Evolutionary conservation across 164 flowering plant genomes (phyloP).

Genomic region (Houttuynia cordata): DNA sequence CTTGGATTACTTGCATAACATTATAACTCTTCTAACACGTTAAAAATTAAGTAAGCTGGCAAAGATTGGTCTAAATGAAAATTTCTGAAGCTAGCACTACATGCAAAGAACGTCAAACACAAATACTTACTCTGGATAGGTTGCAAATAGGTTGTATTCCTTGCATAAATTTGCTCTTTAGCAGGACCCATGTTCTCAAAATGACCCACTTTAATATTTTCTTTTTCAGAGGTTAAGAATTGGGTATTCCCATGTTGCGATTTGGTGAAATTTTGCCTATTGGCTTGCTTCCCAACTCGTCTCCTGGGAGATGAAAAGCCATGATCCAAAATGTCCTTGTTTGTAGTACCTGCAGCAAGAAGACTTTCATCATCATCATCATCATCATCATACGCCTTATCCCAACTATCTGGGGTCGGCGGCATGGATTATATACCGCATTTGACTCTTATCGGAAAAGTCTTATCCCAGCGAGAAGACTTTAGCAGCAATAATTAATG

Average conservation of each 20-base stretch:
- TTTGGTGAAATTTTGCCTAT: slow-evolving; percentile 37
- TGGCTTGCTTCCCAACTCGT: slow-evolving; percentile 36
- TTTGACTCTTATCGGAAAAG: too few species aligned
- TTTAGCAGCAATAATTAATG: not conserved
- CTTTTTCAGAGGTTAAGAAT: slow-evolving; percentile 26
- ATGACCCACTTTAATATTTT: slow-evolving; percentile 19
- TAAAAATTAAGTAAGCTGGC: not conserved
- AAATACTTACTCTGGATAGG: slow-evolving; percentile 26
- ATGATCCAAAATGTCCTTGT: slow-evolving; percentile 27
- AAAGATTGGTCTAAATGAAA: not conserved
- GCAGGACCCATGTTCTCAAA: slow-evolving; percentile 10
- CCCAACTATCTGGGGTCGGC: too few species aligned
- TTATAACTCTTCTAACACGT: not conserved
- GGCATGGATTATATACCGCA: too few species aligned
- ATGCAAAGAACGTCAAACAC: not conserved
- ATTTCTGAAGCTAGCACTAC: not conserved
- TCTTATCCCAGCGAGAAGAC: too few species aligned
- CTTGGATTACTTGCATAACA: too few species aligned
- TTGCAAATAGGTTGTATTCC: slow-evolving; percentile 12
- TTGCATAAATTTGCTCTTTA: slow-evolving; percentile 18
- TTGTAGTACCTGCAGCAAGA: slow-evolving; percentile 27
- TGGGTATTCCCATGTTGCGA: slow-evolving; percentile 30
- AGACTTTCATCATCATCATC: too few species aligned
- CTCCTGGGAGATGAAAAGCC: slow-evolving; percentile 26
- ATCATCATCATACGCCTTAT: too few species aligned